These are phyloP conservation scores for Coleophoma cylindrospora DNA, from an alignment of 2,329 filamentous ascomycete genomes.

Conservation along the genomic window DNA sequence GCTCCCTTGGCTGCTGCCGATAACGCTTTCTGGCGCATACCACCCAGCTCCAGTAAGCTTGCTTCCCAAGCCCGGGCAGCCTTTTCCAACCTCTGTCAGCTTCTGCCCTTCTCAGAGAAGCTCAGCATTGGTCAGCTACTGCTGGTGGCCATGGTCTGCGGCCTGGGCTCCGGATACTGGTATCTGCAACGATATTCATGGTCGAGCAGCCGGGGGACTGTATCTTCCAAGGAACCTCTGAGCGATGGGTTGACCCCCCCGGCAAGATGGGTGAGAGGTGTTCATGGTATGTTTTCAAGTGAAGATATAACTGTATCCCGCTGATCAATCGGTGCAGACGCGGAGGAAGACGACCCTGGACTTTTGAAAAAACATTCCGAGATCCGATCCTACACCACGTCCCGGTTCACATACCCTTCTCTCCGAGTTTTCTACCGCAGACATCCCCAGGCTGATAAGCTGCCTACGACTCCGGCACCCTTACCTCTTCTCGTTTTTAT, in stretches of 20 bases:
- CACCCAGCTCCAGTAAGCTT: constrained; percentile 1
- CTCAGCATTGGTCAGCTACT: constrained; percentile 16
- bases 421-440: constrained; percentile 80
- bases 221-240: not conserved
- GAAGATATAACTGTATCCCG: constrained; percentile 1
- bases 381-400: constrained; percentile 68
- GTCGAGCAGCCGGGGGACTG: not conserved
- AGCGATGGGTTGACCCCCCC: not conserved
- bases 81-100: constrained; percentile 9
- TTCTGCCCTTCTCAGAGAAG: constrained; percentile 12
- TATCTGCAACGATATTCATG: constrained; percentile 9
- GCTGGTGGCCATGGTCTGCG: constrained; percentile 13
- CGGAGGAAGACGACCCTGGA: constrained; percentile 55
- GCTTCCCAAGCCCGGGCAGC: constrained; percentile 8
- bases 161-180: constrained; percentile 17
- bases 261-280: constrained; percentile 8
- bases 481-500: constrained; percentile 86
- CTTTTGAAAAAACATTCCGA: constrained; percentile 74
- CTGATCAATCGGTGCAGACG: constrained; percentile 13
- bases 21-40: constrained; percentile 4
- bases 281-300: constrained; percentile 12
- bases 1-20: constrained; percentile 1
- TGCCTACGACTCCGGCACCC: constrained; percentile 67
- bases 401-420: constrained; percentile 60
- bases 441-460: constrained; percentile 76